Evolutionary conservation across 495 filamentous ascomycete species (phyloP).

Genomic region (Xylaria longipes): DNA sequence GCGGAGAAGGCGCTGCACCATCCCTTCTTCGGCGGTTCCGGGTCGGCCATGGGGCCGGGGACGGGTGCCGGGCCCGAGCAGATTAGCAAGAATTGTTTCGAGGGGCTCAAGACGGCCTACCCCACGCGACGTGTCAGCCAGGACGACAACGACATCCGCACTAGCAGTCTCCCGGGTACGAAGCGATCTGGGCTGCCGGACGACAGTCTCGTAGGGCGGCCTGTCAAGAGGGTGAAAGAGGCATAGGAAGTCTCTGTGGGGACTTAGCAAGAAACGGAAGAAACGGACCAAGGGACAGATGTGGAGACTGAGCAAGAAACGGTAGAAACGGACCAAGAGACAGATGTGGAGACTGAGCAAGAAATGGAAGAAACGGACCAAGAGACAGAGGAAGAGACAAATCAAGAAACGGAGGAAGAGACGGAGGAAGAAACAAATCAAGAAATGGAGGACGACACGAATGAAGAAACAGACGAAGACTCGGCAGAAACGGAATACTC

Average conservation of each 20-base stretch:
- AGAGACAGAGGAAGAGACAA: background rate
- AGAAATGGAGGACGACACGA: background rate
- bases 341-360: background rate
- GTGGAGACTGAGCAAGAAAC: background rate
- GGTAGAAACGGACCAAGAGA: background rate
- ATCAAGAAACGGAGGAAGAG: background rate
- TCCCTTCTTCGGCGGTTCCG: conserved; percentile 71
- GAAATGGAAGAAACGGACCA: background rate
- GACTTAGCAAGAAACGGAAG: too few species aligned
- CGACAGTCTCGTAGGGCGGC: conserved; percentile 68
- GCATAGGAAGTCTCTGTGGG: too few species aligned
- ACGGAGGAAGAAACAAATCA: background rate
- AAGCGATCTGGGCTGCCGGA: conserved; percentile 89
- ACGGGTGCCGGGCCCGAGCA: conserved; percentile 53
- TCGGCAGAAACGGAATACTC: background rate
- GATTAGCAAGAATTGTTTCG: conserved; percentile 83
- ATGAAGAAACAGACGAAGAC: background rate
- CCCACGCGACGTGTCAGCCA: conserved; percentile 87
- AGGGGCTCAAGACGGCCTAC: conserved; percentile 85
- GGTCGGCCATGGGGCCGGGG: conserved; percentile 25
- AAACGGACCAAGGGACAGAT: background rate
- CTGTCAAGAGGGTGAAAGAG: conserved; percentile 73
- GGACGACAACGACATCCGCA: conserved; percentile 93
- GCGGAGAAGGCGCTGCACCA: conserved; percentile 86
- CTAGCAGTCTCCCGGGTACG: conserved; percentile 85